These are phyloP conservation scores for Blastobotrys chiropterorum DNA, from an alignment of 805 yeast species.

Conservation along the genomic window DNA sequence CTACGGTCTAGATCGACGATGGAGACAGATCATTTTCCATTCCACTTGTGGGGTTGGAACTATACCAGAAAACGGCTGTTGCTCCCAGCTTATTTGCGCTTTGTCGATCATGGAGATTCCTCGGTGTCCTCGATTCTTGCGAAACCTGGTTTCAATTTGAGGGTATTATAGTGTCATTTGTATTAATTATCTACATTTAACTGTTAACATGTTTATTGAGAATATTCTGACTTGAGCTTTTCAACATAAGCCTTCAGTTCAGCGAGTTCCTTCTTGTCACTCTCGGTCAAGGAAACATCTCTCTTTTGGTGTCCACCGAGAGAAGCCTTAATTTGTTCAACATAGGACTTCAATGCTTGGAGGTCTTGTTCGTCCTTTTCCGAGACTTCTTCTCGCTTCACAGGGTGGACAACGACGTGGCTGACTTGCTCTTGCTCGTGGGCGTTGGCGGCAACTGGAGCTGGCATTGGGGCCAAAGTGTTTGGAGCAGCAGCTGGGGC, in stretches of 20 bases:
- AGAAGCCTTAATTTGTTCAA: background rate
- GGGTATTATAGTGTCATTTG: too few relatives aligned
- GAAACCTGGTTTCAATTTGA: too few relatives aligned
- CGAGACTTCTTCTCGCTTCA: background rate
- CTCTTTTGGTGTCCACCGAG: background rate
- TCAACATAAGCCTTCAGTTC: background rate
- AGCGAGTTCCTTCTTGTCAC: background rate
- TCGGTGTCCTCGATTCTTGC: too few relatives aligned
- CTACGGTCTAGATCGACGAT: too few relatives aligned
- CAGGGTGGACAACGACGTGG: background rate
- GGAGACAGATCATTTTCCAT: too few relatives aligned
- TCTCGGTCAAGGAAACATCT: background rate
- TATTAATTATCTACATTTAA: too few relatives aligned
- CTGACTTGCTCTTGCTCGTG: background rate
- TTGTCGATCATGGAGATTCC: too few relatives aligned
- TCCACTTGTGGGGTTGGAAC: too few relatives aligned
- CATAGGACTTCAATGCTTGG: background rate
- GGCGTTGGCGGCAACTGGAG: background rate
- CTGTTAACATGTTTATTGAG: too few relatives aligned
- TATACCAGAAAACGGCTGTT: too few relatives aligned
- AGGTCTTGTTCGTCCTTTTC: background rate
- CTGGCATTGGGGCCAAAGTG: too few relatives aligned
- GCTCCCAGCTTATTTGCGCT: too few relatives aligned
- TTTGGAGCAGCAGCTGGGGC: background rate
- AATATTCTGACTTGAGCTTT: background rate